phyloP scores from a whole-genome alignment of 352 stramenopile species.

The Phytophthora sp. region DNA sequence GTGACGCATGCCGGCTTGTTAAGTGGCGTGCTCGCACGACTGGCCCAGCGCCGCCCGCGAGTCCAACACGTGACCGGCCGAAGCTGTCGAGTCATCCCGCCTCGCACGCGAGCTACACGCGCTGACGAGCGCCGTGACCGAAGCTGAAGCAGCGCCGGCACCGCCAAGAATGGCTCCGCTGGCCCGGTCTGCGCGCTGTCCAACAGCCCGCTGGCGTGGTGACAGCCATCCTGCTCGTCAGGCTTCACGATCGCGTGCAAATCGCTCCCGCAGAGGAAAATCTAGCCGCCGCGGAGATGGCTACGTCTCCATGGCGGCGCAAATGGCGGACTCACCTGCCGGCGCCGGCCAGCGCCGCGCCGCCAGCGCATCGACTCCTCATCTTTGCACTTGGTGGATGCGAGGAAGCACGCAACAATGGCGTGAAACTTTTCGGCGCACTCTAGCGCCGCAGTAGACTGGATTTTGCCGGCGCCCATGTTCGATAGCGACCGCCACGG shows the following conservation, averaged over 20 bases:
- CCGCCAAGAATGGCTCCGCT: conserved; percentile 7
- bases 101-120: too few relatives aligned
- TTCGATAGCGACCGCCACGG: neutral
- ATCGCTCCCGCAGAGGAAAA: conserved; percentile 22
- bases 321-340: too few relatives aligned
- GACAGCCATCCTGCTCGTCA: conserved; percentile 17
- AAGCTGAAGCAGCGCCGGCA: conserved; percentile 20
- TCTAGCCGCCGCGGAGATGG: conserved; percentile 16
- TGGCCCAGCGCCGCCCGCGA: neutral
- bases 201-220: conserved; percentile 4
- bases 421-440: neutral
- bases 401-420: conserved; percentile 14
- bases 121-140: neutral
- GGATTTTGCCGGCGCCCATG: conserved; percentile 8
- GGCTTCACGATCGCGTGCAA: conserved; percentile 30
- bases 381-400: conserved; percentile 27
- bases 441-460: neutral
- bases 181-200: conserved; percentile 14
- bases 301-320: neutral
- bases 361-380: conserved; percentile 4
- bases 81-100: too few relatives aligned
- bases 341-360: neutral
- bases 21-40: conserved; percentile 19
- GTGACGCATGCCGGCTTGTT: conserved; percentile 4
- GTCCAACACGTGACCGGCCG: conserved; percentile 5